Percentiles rank a stretch among this genome's conserved stretches.
These are phyloP conservation scores for Aspergillus sp. DNA, from an alignment of 2,329 filamentous ascomycete genomes.

Conservation along the genomic window DNA sequence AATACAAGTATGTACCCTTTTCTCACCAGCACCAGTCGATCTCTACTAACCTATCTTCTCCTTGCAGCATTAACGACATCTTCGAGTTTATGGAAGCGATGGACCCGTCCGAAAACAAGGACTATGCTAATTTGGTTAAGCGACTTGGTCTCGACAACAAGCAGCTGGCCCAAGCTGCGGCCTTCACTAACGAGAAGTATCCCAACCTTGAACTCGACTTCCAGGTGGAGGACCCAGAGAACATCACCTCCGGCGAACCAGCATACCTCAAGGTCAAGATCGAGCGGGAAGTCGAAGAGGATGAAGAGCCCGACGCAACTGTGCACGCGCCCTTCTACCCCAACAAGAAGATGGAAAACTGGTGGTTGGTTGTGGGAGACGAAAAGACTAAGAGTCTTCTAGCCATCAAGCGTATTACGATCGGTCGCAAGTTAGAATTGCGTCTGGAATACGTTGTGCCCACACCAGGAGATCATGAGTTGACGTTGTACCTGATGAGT, in stretches of 20 bases:
- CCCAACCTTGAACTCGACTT: constrained; percentile 92
- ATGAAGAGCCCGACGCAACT: constrained; percentile 70
- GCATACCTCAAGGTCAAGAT: constrained; percentile 80
- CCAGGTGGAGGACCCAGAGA: constrained; percentile 74
- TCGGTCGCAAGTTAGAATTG: constrained; percentile 71
- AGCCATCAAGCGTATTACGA: constrained; percentile 90
- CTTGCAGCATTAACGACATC: constrained; percentile 76
- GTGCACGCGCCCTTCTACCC: constrained; percentile 97
- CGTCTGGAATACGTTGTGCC: constrained; percentile 86
- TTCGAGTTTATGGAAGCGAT: constrained; percentile 99
- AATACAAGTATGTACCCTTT: constrained; percentile 59
- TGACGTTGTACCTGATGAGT: constrained; percentile 93
- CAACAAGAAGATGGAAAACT: constrained; percentile 87
- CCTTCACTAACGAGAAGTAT: constrained; percentile 94
- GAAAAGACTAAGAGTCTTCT: constrained; percentile 82
- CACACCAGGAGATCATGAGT: constrained; percentile 74
- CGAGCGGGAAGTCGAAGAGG: constrained; percentile 72
- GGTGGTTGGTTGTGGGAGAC: constrained; percentile 96
- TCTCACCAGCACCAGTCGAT: not conserved
- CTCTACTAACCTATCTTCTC: constrained; percentile 19
- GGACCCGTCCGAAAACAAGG: constrained; percentile 87
- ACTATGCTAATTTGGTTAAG: constrained; percentile 73
- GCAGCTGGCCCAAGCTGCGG: constrained; percentile 82
- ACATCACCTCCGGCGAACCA: constrained; percentile 73
- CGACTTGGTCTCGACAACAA: constrained; percentile 72